A percentile compares a stretch with the other conserved stretches of the same genome.
These are phyloP conservation scores for Arthrobotrys musiformis DNA, from an alignment of 2,329 filamentous ascomycete genomes.

Conservation along the genomic window DNA sequence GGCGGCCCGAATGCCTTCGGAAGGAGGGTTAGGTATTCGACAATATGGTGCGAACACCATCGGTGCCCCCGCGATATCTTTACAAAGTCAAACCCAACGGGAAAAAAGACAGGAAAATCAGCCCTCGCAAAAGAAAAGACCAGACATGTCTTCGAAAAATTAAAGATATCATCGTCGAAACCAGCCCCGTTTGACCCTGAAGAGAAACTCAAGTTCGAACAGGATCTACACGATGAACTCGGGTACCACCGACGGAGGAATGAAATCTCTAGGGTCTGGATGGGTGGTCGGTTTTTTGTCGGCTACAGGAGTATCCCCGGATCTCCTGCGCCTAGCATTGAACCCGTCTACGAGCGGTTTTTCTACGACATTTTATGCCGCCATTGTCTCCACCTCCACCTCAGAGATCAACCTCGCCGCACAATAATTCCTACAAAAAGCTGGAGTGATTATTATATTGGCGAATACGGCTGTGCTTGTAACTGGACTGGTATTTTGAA, in stretches of 20 bases:
- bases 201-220: neutral
- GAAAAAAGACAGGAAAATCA: neutral
- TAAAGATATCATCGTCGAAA: neutral
- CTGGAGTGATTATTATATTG: neutral
- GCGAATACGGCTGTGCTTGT: neutral
- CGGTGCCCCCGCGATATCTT: slow-evolving; percentile 5
- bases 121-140: neutral
- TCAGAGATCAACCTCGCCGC: neutral
- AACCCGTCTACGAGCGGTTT: neutral
- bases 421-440: neutral
- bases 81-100: neutral
- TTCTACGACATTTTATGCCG: slow-evolving; percentile 10
- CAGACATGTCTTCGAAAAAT: neutral
- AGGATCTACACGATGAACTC: neutral
- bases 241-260: neutral
- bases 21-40: neutral
- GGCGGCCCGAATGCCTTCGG: neutral
- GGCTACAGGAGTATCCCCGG: neutral
- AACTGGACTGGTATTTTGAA: neutral
- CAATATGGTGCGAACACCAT: slow-evolving; percentile 11
- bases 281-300: slow-evolving; percentile 12
- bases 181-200: neutral
- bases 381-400: neutral
- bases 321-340: too few species aligned
- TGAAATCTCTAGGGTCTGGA: neutral